These are phyloP conservation scores for Trametes cinnabarina DNA, from an alignment of 768 basidiomycete species.

Conservation along the genomic window DNA sequence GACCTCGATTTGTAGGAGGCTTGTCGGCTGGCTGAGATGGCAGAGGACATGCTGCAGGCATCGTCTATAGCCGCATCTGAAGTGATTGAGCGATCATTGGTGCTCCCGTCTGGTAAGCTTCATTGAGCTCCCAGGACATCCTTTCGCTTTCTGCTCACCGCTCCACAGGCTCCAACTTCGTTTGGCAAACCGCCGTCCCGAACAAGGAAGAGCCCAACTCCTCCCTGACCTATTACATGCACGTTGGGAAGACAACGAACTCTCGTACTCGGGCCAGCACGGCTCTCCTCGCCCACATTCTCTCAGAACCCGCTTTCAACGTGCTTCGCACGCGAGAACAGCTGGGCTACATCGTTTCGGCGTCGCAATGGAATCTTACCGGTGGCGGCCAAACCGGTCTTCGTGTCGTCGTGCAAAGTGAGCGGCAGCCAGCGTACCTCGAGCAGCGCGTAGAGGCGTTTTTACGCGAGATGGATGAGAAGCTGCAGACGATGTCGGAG, in stretches of 20 bases:
- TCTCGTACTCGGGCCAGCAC: slow-evolving; percentile 62
- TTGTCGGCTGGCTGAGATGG: slow-evolving; percentile 63
- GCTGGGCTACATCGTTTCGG: slow-evolving; percentile 87
- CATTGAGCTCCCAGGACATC: background rate
- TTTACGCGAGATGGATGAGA: slow-evolving; percentile 67
- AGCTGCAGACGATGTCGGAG: slow-evolving; percentile 64
- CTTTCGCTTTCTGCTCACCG: background rate
- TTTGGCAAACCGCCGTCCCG: slow-evolving; percentile 63
- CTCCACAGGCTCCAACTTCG: slow-evolving; percentile 60
- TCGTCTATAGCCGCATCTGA: slow-evolving; percentile 55
- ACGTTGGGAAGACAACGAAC: slow-evolving; percentile 69
- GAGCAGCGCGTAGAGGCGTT: slow-evolving; percentile 90
- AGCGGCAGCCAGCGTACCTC: slow-evolving; percentile 73
- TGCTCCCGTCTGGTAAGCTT: slow-evolving; percentile 64
- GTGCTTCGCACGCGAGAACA: slow-evolving; percentile 91
- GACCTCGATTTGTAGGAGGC: slow-evolving; percentile 58
- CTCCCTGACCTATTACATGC: slow-evolving; percentile 79
- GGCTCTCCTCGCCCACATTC: slow-evolving; percentile 75
- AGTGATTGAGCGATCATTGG: slow-evolving; percentile 49
- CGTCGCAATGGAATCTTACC: slow-evolving; percentile 43
- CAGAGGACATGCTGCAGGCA: slow-evolving; percentile 62
- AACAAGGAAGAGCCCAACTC: slow-evolving; percentile 89
- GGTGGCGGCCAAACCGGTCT: slow-evolving; percentile 64
- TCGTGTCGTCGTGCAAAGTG: slow-evolving; percentile 88
- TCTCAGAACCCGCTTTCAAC: slow-evolving; percentile 91